phyloP scores from a whole-genome alignment of 2,329 filamentous ascomycete genomes.

The Thermothelomyces thermophilus region DNA sequence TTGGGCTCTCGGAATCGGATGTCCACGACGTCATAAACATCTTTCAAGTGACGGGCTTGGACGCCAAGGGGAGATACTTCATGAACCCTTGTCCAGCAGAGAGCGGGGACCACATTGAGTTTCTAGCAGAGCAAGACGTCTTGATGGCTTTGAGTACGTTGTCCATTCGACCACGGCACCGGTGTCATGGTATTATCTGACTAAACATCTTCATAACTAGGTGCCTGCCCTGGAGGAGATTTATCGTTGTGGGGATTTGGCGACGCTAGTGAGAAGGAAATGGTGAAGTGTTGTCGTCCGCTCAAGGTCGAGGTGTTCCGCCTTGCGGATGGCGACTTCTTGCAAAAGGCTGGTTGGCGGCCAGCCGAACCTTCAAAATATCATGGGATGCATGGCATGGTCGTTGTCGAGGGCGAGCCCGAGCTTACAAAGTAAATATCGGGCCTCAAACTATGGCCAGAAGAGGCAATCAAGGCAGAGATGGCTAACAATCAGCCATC shows the following conservation, averaged over 20 bases:
- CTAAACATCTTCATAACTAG: constrained; percentile 29
- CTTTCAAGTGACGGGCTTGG: constrained; percentile 76
- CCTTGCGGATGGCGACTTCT: constrained; percentile 46
- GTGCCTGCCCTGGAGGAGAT: constrained; percentile 74
- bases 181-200: background rate
- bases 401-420: constrained; percentile 20
- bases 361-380: constrained; percentile 55
- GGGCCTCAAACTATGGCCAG: background rate
- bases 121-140: constrained; percentile 73
- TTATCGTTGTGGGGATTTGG: constrained; percentile 78
- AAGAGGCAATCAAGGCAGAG: background rate
- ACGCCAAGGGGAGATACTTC: constrained; percentile 66
- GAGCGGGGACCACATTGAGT: constrained; percentile 59
- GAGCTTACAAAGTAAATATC: background rate
- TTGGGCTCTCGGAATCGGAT: constrained; percentile 63
- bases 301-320: constrained; percentile 68
- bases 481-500: too few relatives aligned
- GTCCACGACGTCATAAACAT: constrained; percentile 83
- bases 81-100: constrained; percentile 59
- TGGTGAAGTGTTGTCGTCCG: constrained; percentile 64
- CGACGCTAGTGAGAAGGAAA: constrained; percentile 58
- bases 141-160: constrained; percentile 50
- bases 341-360: constrained; percentile 55
- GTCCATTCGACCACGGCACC: too few relatives aligned
- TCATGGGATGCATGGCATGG: constrained; percentile 59